Percentiles rank a stretch among this genome's conserved stretches.
Evolutionary conservation across 495 filamentous ascomycete species (phyloP).

Genomic region (Neurospora cerealis): DNA sequence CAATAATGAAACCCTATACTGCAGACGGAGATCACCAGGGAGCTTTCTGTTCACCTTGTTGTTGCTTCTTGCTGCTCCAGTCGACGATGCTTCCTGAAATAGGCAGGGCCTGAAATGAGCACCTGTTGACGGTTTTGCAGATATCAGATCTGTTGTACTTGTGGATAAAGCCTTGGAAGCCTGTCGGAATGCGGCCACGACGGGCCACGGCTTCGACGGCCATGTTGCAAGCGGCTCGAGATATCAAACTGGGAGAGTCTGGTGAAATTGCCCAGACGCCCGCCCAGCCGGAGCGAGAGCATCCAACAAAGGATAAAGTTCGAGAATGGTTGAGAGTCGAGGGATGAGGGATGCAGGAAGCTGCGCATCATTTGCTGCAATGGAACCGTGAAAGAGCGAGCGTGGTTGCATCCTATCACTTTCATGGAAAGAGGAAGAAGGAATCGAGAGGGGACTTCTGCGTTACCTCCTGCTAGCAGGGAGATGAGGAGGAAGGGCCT

Average conservation of each 20-base stretch:
- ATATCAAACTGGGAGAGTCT: neutral
- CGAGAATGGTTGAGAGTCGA: neutral
- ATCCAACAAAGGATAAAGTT: neutral
- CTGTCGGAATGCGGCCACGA: neutral
- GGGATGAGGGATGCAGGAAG: neutral
- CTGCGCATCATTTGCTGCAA: neutral
- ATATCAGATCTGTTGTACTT: neutral
- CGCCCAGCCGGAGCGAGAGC: neutral
- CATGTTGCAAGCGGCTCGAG: neutral
- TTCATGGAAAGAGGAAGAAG: neutral
- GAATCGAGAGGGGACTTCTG: neutral
- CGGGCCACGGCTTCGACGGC: neutral
- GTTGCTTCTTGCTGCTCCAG: neutral
- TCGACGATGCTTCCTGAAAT: neutral
- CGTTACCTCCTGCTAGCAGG: neutral
- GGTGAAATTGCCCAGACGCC: neutral
- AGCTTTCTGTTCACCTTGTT: neutral
- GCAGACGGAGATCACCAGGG: neutral
- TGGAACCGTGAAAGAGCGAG: neutral
- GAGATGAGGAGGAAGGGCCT: neutral
- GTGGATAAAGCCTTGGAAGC: neutral
- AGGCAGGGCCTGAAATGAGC: neutral
- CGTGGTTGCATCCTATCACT: neutral
- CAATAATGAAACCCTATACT: neutral
- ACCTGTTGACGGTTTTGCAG: neutral